Base-by-base conservation (phyloP, 371 early-diverging fungal species). In the Globomyces sp. region DNA sequence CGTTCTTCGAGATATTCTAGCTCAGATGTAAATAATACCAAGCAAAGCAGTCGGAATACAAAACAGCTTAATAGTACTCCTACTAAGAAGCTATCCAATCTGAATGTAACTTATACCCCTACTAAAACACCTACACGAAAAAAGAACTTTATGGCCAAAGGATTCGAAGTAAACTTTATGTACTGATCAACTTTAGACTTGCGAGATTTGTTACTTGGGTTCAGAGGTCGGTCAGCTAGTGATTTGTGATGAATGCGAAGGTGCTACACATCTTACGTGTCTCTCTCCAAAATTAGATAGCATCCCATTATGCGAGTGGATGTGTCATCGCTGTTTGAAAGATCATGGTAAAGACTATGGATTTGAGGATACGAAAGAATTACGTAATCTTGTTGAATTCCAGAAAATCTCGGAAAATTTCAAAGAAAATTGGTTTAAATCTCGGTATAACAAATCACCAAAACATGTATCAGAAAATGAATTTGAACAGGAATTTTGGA, bases 401-500 rank as follows among this genome's bases (percentile, higher is more conserved):
- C 89, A 93, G 68, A 73, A 85, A 57, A 83, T 86, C 41, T 87
- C 90, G 71, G 85, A 93, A 64, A 77, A 74, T 11, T 96, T 96
- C 78, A 94, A 94, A 77, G 78, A 82, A 41, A 68, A 80, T 10
- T 91, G 87, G 83, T 94, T 96, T 49, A 46, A 68, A 41, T 13
- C 63, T 1, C 71, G 52, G 11, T 66, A 73, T 1, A 66, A 64
- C 40, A 69, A 66, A 50, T 67, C 13, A 75, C 49, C 62, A 4
- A 45, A 74, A 13, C 65, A 76, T 5, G 86, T 92, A 0, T 77
- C 89, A 0, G 96, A 94, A 70, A 86, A 89, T 58, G 88, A 87
- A 34, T 87, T 90, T 37, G 98, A 98, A 76, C 73, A 80, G n/a
- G 96, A 95, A 76, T 98, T 96, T 72, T 98, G 98, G 98, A 76